phyloP scores from a whole-genome alignment of 192 early-diverging fungal species.

The Lobosporangium transversale region DNA sequence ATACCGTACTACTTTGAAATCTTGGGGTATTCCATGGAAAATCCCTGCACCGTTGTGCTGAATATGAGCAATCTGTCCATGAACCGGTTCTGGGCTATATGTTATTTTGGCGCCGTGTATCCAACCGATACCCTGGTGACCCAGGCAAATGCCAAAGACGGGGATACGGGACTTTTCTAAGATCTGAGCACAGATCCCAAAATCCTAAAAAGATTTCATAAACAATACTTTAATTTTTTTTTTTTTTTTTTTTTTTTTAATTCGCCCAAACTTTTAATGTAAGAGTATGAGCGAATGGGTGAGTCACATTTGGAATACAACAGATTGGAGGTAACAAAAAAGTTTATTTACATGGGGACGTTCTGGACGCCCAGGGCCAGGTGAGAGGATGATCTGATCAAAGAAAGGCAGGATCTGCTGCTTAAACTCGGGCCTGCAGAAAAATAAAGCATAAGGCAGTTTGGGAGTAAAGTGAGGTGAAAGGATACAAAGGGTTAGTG shows the following conservation, averaged over 20 bases:
- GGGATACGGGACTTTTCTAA: slow-evolving; percentile 68
- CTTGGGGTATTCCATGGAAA: slow-evolving; percentile 67
- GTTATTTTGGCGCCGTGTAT: slow-evolving; percentile 58
- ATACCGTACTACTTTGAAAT: slow-evolving; percentile 87
- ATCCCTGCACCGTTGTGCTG: slow-evolving; percentile 56
- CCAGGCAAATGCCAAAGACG: slow-evolving; percentile 92
- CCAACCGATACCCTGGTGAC: slow-evolving; percentile 89
- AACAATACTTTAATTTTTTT: too few relatives aligned
- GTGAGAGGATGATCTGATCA: slow-evolving; percentile 92
- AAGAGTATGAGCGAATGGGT: too few relatives aligned
- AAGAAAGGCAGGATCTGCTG: slow-evolving; percentile 79
- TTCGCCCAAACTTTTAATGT: too few relatives aligned
- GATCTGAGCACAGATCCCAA: slow-evolving; percentile 77
- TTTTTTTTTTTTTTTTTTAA: too few relatives aligned
- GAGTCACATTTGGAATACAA: too few relatives aligned
- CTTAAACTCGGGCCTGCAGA: slow-evolving; percentile 62
- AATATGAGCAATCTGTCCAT: slow-evolving; percentile 79
- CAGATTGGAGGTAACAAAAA: neutral
- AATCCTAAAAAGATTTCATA: slow-evolving; percentile 67
- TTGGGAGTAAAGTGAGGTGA: too few relatives aligned
- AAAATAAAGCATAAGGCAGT: neutral
- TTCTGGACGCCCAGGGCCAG: slow-evolving; percentile 91
- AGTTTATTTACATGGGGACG: slow-evolving; percentile 51
- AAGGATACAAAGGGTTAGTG: too few relatives aligned
- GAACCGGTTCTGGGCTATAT: slow-evolving; percentile 76